Conservation (phyloP, 305 asterid species). For the Caryopteris hybrid region DNA sequence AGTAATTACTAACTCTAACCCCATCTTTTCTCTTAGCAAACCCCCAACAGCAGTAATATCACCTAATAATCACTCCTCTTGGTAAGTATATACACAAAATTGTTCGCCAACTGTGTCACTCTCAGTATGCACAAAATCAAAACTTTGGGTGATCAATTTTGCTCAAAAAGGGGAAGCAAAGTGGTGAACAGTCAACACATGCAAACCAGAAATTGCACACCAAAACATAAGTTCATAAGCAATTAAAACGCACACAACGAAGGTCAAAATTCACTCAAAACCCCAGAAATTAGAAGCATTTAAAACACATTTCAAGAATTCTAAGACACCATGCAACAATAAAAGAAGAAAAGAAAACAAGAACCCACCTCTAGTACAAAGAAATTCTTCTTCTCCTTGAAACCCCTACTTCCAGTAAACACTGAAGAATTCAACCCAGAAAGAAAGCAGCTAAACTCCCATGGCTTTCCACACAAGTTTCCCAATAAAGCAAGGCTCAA, state of each 20-base stretch:
- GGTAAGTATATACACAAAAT: constrained; percentile 1
- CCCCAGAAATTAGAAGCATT: constrained; percentile 4
- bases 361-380: constrained; percentile 30
- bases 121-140: constrained; percentile 2
- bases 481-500: constrained; percentile 20
- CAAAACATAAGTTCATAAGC: constrained; percentile 12
- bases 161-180: not conserved
- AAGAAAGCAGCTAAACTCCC: constrained; percentile 35
- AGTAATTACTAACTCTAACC: not conserved
- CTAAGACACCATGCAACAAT: constrained; percentile 5
- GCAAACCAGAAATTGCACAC: constrained; percentile 5
- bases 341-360: constrained; percentile 1
- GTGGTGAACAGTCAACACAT: constrained; percentile 16
- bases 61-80: constrained; percentile 5
- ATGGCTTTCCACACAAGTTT: constrained; percentile 36
- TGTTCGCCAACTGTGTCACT: not conserved
- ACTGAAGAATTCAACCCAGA: constrained; percentile 31
- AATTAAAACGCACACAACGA: constrained; percentile 19
- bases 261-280: constrained; percentile 25
- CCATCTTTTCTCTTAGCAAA: constrained; percentile 1
- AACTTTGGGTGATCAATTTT: not conserved
- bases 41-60: constrained; percentile 8
- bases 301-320: constrained; percentile 21
- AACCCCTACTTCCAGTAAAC: constrained; percentile 22
- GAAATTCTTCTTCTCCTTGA: constrained; percentile 21